Conservation (phyloP, 2,329 filamentous ascomycete species). For the Knufia fluminis region DNA sequence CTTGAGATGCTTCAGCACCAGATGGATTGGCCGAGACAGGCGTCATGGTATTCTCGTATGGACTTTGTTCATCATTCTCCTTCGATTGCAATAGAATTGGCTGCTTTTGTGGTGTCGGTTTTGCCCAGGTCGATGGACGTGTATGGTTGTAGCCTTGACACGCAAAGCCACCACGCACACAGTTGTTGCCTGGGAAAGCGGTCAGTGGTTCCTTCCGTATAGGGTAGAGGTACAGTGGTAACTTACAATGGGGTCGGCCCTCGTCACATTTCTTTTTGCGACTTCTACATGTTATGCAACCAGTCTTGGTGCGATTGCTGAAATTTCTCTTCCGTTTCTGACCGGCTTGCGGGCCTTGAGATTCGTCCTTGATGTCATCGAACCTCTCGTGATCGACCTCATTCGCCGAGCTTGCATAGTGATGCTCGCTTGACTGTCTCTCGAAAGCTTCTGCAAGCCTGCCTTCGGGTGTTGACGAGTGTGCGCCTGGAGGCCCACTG, state of each 20-base stretch:
- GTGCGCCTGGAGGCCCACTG: slow-evolving; percentile 3
- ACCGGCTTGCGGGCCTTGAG: slow-evolving; percentile 29
- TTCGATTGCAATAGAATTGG: slow-evolving; percentile 76
- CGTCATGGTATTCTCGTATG: slow-evolving; percentile 9
- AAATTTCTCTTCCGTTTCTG: slow-evolving; percentile 51
- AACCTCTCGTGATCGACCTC: slow-evolving; percentile 29
- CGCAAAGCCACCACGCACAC: slow-evolving; percentile 76
- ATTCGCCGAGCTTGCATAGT: slow-evolving; percentile 28
- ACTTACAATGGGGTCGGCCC: slow-evolving; percentile 79
- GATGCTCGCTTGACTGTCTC: slow-evolving; percentile 38
- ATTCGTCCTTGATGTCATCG: slow-evolving; percentile 26
- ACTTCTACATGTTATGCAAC: slow-evolving; percentile 81
- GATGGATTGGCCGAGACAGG: slow-evolving; percentile 30
- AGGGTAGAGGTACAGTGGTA: slow-evolving; percentile 5
- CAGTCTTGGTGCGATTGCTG: slow-evolving; percentile 91
- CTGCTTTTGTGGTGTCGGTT: slow-evolving; percentile 59
- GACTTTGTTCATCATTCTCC: slow-evolving; percentile 28
- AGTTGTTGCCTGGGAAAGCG: slow-evolving; percentile 63
- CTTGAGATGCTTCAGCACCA: slow-evolving; percentile 26
- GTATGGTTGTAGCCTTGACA: slow-evolving; percentile 78
- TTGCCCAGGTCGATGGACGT: slow-evolving; percentile 62
- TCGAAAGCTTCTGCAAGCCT: slow-evolving; percentile 42
- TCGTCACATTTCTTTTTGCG: slow-evolving; percentile 99
- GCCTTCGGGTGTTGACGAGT: slow-evolving; percentile 4
- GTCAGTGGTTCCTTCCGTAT: slow-evolving; percentile 2